Evolutionary conservation across 164 flowering plant species (phyloP).

Genomic region (Aristolochia californica): DNA sequence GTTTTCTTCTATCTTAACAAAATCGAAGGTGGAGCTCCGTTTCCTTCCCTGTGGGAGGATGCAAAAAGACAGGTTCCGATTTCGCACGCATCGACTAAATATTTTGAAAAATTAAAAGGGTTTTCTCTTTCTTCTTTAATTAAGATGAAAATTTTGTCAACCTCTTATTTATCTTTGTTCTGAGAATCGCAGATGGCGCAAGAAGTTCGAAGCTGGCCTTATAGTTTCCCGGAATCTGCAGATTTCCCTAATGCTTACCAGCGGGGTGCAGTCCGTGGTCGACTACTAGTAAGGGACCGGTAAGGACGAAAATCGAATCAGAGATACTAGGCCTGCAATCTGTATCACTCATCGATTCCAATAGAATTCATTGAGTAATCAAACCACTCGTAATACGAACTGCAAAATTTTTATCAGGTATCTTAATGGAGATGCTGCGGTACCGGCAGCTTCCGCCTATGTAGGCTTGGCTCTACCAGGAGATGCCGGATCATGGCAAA

Average conservation of each 20-base stretch:
- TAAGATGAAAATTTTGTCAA: not conserved
- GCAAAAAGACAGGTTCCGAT: constrained; percentile 55
- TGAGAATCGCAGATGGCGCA: constrained; percentile 27
- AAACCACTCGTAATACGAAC: not conserved
- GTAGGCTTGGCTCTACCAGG: constrained; percentile 83
- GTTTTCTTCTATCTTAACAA: constrained; percentile 78
- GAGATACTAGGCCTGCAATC: not conserved
- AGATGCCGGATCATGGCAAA: constrained; percentile 82
- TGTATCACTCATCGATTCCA: not conserved
- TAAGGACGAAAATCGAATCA: constrained; percentile 1
- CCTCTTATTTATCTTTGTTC: not conserved
- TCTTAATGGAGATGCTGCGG: constrained; percentile 18
- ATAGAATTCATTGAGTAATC: not conserved
- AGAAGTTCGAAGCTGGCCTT: constrained; percentile 88
- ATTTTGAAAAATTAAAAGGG: not conserved
- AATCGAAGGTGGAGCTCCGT: constrained; percentile 18
- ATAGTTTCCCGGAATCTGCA: constrained; percentile 53
- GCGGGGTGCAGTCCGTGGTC: constrained; percentile 54
- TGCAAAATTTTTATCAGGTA: constrained; percentile 22
- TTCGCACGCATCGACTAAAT: not conserved
- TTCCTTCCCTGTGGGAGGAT: constrained; percentile 51
- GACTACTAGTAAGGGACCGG: constrained; percentile 60
- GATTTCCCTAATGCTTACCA: constrained; percentile 48
- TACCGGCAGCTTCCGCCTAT: constrained; percentile 49
- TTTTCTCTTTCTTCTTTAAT: not conserved